phyloP scores from a whole-genome alignment of 75 land plant species.

The Larix kaempferi region DNA sequence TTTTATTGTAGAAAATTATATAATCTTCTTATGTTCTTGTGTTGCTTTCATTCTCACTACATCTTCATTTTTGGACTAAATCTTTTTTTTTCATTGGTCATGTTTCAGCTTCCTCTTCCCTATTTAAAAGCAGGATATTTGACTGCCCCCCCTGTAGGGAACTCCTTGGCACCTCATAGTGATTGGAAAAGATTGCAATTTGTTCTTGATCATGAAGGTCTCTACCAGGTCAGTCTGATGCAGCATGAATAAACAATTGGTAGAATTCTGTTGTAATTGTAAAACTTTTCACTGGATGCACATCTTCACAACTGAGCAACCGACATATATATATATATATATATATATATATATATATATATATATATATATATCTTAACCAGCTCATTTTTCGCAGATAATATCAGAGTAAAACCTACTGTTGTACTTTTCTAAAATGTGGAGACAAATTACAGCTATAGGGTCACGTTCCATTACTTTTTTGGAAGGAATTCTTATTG shows the following conservation, averaged over 20 bases:
- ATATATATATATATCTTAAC: too few relatives aligned
- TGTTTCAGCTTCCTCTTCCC: slow-evolving; percentile 84
- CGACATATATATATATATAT: too few relatives aligned
- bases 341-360: too few relatives aligned
- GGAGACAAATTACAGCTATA: too few relatives aligned
- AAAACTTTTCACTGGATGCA: background rate
- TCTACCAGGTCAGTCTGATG: slow-evolving; percentile 66
- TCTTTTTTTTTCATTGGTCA: background rate
- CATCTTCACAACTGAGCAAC: background rate
- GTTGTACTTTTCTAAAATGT: too few relatives aligned
- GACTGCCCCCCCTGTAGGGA: slow-evolving; percentile 77
- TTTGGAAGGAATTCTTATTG: too few relatives aligned
- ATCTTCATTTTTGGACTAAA: slow-evolving; percentile 11
- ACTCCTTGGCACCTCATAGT: slow-evolving; percentile 80
- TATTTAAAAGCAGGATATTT: slow-evolving; percentile 87
- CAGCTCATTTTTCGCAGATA: too few relatives aligned
- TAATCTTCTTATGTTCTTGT: background rate
- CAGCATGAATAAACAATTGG: background rate
- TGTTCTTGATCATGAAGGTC: slow-evolving; percentile 90
- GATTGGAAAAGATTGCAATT: slow-evolving; percentile 88
- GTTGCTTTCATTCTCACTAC: background rate
- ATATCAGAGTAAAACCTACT: too few relatives aligned
- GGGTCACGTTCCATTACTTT: too few relatives aligned
- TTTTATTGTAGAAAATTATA: background rate
- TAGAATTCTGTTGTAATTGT: background rate